Percentiles rank a stretch among this genome's conserved stretches.
Conservation (phyloP, 2,329 filamentous ascomycete species). For the Niveomyces coronatus region DNA sequence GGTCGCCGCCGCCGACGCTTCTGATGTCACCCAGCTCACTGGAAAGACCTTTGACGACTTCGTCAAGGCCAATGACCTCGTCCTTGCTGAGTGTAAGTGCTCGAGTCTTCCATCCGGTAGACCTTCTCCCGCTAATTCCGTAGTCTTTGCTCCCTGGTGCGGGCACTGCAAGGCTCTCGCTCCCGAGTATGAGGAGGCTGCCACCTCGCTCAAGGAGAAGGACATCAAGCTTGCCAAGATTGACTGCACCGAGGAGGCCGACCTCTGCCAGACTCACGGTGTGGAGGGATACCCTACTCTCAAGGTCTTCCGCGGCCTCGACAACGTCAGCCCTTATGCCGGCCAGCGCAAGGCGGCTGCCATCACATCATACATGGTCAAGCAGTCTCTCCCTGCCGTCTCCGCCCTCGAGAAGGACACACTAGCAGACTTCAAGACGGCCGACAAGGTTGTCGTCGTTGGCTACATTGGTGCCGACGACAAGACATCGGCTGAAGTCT, state of each 20-base stretch:
- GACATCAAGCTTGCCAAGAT: conserved; percentile 76
- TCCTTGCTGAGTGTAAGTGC: conserved; percentile 89
- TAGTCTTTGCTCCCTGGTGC: conserved; percentile 93
- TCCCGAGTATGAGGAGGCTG: conserved; percentile 81
- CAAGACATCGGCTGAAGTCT: conserved; percentile 81
- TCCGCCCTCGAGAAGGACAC: conserved; percentile 72
- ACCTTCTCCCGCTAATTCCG: conserved; percentile 7
- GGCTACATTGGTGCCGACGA: conserved; percentile 74
- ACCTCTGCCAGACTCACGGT: conserved; percentile 80
- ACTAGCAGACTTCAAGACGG: conserved; percentile 91
- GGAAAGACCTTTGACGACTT: conserved; percentile 82
- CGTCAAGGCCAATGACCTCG: conserved; percentile 74
- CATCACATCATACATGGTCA: conserved; percentile 85
- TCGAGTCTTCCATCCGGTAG: not conserved
- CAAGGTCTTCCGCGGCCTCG: conserved; percentile 92
- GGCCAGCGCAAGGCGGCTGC: conserved; percentile 81
- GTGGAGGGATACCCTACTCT: conserved; percentile 98
- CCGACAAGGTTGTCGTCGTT: conserved; percentile 92
- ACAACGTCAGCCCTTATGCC: conserved; percentile 72
- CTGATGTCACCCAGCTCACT: conserved; percentile 78
- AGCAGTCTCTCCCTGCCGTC: conserved; percentile 90
- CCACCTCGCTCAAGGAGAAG: conserved; percentile 78
- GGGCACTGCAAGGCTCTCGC: conserved; percentile 98
- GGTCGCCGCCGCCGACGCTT: conserved; percentile 50
- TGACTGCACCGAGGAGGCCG: conserved; percentile 90